These are phyloP conservation scores for Cornus controversa DNA, from an alignment of 148 eudicot species.

Conservation along the genomic window DNA sequence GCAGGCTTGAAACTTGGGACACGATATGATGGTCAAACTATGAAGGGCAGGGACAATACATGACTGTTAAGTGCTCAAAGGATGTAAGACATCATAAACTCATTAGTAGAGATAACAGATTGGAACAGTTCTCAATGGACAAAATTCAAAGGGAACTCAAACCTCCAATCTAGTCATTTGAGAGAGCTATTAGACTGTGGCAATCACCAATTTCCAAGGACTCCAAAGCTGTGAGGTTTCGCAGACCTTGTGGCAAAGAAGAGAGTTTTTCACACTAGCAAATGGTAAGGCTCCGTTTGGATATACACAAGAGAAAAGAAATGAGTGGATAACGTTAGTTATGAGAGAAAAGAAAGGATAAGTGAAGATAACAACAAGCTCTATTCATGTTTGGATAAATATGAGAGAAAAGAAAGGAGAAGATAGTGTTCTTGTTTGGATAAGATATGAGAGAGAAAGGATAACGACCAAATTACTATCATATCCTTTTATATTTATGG, in stretches of 20 bases:
- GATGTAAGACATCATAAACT: conserved; percentile 5
- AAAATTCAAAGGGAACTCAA: conserved; percentile 3
- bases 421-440: too few species aligned
- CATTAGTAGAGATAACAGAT: not conserved
- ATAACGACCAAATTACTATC: too few species aligned
- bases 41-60: conserved; percentile 7
- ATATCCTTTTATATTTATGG: too few species aligned
- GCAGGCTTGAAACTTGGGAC: conserved; percentile 8
- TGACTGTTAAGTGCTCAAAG: conserved; percentile 13
- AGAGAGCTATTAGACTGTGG: not conserved
- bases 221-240: conserved; percentile 14
- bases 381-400: too few species aligned
- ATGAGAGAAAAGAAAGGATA: too few species aligned
- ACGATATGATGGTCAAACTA: conserved; percentile 8
- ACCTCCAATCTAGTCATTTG: not conserved
- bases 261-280: conserved; percentile 6
- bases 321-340: too few species aligned
- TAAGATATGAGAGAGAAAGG: too few species aligned
- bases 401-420: too few species aligned
- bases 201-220: conserved; percentile 14
- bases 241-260: not conserved
- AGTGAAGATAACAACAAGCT: too few species aligned
- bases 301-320: too few species aligned
- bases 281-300: too few species aligned
- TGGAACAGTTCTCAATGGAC: conserved; percentile 17